Conservation (phyloP, 306 rosid genomes). For the Abrus pulchellus region DNA sequence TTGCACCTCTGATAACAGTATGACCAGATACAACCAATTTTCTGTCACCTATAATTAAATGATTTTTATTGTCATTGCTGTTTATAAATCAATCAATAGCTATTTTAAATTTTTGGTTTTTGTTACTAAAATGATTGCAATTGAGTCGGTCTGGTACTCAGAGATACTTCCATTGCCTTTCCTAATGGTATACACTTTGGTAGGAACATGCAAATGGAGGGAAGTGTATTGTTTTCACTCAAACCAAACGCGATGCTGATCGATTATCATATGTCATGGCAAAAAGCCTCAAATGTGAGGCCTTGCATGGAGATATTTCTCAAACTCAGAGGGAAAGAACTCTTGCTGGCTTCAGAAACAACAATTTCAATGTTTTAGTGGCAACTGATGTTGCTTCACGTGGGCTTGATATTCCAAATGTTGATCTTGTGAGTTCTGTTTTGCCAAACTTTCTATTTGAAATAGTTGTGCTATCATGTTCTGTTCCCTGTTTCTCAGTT, state of each 20-base stretch:
- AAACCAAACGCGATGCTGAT: constrained; percentile 99
- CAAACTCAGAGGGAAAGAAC: constrained; percentile 95
- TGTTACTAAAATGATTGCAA: constrained; percentile 10
- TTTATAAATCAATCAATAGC: neutral
- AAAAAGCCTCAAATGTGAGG: constrained; percentile 74
- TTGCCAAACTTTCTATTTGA: neutral
- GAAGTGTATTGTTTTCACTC: constrained; percentile 95
- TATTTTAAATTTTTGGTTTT: neutral
- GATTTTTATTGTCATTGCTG: neutral
- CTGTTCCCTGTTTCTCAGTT: constrained; percentile 17
- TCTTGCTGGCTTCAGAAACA: constrained; percentile 86
- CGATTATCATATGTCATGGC: constrained; percentile 80
- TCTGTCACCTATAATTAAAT: neutral
- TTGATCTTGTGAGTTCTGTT: constrained; percentile 84
- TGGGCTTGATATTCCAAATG: constrained; percentile 99
- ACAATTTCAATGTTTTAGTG: constrained; percentile 83
- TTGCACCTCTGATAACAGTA: constrained; percentile 83
- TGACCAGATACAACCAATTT: constrained; percentile 31
- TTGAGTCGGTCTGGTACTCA: constrained; percentile 6
- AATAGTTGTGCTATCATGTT: neutral
- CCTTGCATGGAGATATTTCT: constrained; percentile 97
- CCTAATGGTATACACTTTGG: neutral
- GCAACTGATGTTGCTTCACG: constrained; percentile 99
- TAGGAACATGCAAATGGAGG: constrained; percentile 98
- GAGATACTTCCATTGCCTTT: constrained; percentile 8